A percentile compares a stretch with the other conserved stretches of the same genome.
phyloP scores from a whole-genome alignment of 2,329 filamentous ascomycete species.

The Sporothrix globosa region DNA sequence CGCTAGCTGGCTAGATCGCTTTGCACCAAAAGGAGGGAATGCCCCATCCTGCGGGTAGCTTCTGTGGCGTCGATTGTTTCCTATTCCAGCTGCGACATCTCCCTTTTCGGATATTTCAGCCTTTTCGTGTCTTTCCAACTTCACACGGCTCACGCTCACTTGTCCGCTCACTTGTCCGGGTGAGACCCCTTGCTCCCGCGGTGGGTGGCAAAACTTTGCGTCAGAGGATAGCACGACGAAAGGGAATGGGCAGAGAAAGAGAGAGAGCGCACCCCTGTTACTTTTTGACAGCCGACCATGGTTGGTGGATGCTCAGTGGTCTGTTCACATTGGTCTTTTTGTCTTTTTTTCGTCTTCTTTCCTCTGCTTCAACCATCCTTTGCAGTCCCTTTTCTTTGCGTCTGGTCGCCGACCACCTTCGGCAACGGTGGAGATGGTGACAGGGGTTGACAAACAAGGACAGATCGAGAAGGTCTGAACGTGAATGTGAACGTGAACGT shows the following conservation, averaged over 20 bases:
- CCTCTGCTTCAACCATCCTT: neutral
- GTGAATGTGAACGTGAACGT: too few relatives aligned
- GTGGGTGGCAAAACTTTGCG: slow-evolving; percentile 11
- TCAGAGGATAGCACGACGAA: slow-evolving; percentile 6
- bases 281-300: neutral
- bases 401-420: slow-evolving; percentile 31
- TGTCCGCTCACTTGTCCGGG: neutral
- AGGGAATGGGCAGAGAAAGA: too few relatives aligned
- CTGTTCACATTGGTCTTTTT: neutral
- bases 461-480: neutral
- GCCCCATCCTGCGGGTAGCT: neutral
- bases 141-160: too few relatives aligned
- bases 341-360: neutral
- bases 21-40: too few relatives aligned
- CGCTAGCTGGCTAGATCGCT: too few relatives aligned
- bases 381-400: neutral
- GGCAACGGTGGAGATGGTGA: neutral
- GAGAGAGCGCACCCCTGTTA: too few relatives aligned
- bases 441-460: slow-evolving; percentile 2
- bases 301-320: neutral
- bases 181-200: slow-evolving; percentile 11
- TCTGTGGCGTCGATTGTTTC: neutral
- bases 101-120: too few relatives aligned
- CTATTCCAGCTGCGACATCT: too few relatives aligned
- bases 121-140: too few relatives aligned